A percentile compares a stretch with the other conserved stretches of the same genome.
phyloP scores from a whole-genome alignment of 2,329 filamentous ascomycete species.

The Botrytis elliptica region DNA sequence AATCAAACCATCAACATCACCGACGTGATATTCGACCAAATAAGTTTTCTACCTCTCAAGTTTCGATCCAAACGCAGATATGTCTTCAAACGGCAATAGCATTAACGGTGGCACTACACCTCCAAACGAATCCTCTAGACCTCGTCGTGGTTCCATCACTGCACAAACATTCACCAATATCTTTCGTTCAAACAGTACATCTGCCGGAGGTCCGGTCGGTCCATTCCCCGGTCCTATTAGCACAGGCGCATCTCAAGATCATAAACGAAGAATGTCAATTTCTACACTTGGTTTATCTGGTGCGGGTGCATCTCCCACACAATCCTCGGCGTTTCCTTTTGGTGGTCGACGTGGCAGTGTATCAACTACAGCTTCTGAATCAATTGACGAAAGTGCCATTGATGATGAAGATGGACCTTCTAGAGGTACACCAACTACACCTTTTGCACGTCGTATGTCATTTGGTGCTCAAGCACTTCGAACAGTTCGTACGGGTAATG shows the following conservation, averaged over 20 bases:
- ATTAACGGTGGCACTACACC: conserved; percentile 43
- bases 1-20: not conserved
- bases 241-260: conserved; percentile 51
- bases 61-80: conserved; percentile 33
- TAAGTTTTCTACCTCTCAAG: not conserved
- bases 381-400: conserved; percentile 69
- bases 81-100: conserved; percentile 46
- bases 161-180: conserved; percentile 46
- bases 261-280: conserved; percentile 66
- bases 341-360: conserved; percentile 64
- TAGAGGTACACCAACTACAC: conserved; percentile 64
- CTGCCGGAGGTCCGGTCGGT: conserved; percentile 44
- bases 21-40: not conserved
- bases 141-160: conserved; percentile 48
- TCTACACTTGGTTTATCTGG: conserved; percentile 73
- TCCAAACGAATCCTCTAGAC: conserved; percentile 43
- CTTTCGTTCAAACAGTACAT: conserved; percentile 53
- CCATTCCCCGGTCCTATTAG: conserved; percentile 51
- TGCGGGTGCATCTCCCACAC: conserved; percentile 65
- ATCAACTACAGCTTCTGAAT: conserved; percentile 63
- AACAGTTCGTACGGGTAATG: conserved; percentile 39
- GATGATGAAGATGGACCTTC: conserved; percentile 60
- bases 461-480: conserved; percentile 73
- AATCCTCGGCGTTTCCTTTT: conserved; percentile 50
- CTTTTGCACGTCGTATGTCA: conserved; percentile 82